Conservation (phyloP, 2,329 filamentous ascomycete genomes). For the Aspergillus sp. region DNA sequence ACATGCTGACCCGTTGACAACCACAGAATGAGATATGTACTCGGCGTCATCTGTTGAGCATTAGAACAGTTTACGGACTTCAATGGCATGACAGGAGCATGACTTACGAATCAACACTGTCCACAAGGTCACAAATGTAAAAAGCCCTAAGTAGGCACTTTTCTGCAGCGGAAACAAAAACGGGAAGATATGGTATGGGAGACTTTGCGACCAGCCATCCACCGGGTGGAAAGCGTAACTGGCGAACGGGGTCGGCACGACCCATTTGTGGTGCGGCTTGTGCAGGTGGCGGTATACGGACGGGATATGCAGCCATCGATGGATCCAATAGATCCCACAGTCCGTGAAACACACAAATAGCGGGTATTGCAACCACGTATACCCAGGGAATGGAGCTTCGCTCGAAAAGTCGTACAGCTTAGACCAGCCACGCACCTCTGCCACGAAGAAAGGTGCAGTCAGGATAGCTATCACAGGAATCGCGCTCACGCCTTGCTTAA, state of each 20-base stretch:
- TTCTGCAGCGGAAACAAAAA: constrained; percentile 92
- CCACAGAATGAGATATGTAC: constrained; percentile 78
- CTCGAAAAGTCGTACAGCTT: constrained; percentile 77
- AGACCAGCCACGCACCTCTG: constrained; percentile 78
- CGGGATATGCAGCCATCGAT: constrained; percentile 78
- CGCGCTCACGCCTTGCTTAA: constrained; percentile 69
- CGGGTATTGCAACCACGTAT: constrained; percentile 79
- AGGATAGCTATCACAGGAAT: constrained; percentile 80
- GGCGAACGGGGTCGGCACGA: constrained; percentile 92
- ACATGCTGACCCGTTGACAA: constrained; percentile 95
- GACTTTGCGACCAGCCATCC: constrained; percentile 81
- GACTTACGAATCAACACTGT: constrained; percentile 74
- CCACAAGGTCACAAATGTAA: constrained; percentile 93
- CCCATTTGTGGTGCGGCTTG: constrained; percentile 99
- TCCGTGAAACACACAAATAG: constrained; percentile 86
- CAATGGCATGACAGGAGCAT: not conserved
- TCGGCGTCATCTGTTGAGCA: constrained; percentile 70
- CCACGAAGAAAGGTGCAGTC: constrained; percentile 77
- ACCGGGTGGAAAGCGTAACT: constrained; percentile 92
- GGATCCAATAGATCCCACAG: constrained; percentile 85
- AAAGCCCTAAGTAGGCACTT: constrained; percentile 78
- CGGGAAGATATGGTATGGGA: constrained; percentile 91
- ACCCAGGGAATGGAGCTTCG: constrained; percentile 73
- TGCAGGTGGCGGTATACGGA: constrained; percentile 80
- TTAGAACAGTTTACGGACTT: not conserved